Evolutionary conservation across 2,329 filamentous ascomycete species (phyloP).

Genomic region (Polytolypa hystricis): DNA sequence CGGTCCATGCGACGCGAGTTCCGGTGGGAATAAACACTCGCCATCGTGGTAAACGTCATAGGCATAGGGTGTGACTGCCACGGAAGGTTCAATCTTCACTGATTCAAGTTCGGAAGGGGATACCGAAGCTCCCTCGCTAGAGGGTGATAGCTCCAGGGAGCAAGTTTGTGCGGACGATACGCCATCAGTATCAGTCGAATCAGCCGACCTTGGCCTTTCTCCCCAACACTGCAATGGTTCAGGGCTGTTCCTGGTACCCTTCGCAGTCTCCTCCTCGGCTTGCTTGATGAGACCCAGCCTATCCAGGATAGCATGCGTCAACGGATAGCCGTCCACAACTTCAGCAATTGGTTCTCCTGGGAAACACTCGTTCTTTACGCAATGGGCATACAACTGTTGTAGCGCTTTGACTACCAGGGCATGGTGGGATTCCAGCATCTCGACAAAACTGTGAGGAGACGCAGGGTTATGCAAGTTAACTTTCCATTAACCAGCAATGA

Average conservation of each 20-base stretch:
- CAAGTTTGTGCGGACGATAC: slow-evolving; percentile 27
- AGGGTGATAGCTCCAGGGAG: slow-evolving; percentile 22
- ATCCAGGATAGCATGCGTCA: slow-evolving; percentile 34
- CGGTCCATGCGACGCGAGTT: background rate
- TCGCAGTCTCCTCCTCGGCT: slow-evolving; percentile 29
- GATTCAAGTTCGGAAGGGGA: slow-evolving; percentile 6
- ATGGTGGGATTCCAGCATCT: slow-evolving; percentile 35
- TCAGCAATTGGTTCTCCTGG: slow-evolving; percentile 33
- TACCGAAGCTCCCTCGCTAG: slow-evolving; percentile 11
- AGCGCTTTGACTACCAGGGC: slow-evolving; percentile 32
- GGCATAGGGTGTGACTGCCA: background rate
- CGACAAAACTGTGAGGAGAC: slow-evolving; percentile 27
- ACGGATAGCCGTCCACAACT: slow-evolving; percentile 28
- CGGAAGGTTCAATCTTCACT: slow-evolving; percentile 4
- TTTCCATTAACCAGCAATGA: background rate
- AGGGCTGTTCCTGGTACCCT: slow-evolving; percentile 22
- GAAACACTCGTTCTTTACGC: slow-evolving; percentile 32
- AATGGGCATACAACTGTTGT: slow-evolving; percentile 32
- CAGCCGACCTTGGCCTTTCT: slow-evolving; percentile 24
- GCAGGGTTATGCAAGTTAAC: slow-evolving; percentile 6
- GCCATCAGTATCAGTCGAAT: slow-evolving; percentile 28
- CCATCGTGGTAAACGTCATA: slow-evolving; percentile 1
- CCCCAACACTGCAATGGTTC: slow-evolving; percentile 29
- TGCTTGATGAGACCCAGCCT: slow-evolving; percentile 33
- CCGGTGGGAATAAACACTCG: background rate